These are phyloP conservation scores for Fusarium sublunatum DNA, from an alignment of 2,329 filamentous ascomycete genomes.

Conservation along the genomic window DNA sequence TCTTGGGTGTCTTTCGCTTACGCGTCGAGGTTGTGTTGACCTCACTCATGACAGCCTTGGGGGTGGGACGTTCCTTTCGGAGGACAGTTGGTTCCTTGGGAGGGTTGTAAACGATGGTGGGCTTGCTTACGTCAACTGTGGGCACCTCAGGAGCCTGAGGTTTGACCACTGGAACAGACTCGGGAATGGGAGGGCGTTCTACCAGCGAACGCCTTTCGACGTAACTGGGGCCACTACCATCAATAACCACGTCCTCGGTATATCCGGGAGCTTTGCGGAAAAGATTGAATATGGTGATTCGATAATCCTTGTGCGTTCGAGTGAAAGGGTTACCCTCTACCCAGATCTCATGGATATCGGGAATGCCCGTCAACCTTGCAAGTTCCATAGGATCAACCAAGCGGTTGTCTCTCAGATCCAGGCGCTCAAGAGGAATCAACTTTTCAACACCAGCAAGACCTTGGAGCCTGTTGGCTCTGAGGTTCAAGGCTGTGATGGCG, in stretches of 20 bases:
- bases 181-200: conserved; percentile 81
- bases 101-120: conserved; percentile 66
- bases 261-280: conserved; percentile 92
- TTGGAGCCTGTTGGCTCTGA: conserved; percentile 86
- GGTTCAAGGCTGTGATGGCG: conserved; percentile 91
- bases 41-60: conserved; percentile 67
- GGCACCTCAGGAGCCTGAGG: conserved; percentile 71
- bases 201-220: conserved; percentile 85
- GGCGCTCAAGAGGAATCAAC: conserved; percentile 85
- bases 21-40: conserved; percentile 68
- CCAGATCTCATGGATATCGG: conserved; percentile 92
- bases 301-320: conserved; percentile 85
- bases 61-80: conserved; percentile 68
- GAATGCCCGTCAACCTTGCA: conserved; percentile 87
- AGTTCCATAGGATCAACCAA: conserved; percentile 92
- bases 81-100: conserved; percentile 63
- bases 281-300: conserved; percentile 93
- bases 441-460: conserved; percentile 92
- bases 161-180: conserved; percentile 82
- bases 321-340: conserved; percentile 92
- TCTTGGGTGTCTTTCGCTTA: conserved; percentile 69
- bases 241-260: conserved; percentile 89
- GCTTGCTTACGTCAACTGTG: conserved; percentile 75
- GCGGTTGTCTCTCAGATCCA: conserved; percentile 91
- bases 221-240: conserved; percentile 84